phyloP scores from a whole-genome alignment of 768 basidiomycete genomes.

The Kwoniella bestiolae region DNA sequence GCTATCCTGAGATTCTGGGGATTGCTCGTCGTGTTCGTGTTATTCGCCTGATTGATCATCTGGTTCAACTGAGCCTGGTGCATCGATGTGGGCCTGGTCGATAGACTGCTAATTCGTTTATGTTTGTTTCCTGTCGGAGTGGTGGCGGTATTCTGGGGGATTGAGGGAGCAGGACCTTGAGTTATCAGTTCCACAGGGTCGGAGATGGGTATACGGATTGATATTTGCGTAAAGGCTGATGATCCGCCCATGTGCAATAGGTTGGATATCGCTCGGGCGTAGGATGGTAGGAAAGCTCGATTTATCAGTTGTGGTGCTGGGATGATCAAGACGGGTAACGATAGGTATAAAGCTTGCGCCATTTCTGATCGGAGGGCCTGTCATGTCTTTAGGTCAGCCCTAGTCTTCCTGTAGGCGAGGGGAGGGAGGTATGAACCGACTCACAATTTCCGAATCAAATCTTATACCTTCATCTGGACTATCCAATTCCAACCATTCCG shows the following conservation, averaged over 20 bases:
- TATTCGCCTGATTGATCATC: conserved; percentile 65
- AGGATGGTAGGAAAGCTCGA: conserved; percentile 80
- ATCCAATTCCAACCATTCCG: conserved; percentile 96
- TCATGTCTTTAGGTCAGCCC: too few species aligned
- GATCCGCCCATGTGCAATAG: conserved; percentile 69
- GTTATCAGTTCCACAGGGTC: conserved; percentile 62
- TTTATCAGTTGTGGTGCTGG: conserved; percentile 76
- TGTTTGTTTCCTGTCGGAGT: conserved; percentile 36
- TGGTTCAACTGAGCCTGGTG: conserved; percentile 42
- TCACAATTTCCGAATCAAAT: conserved; percentile 91
- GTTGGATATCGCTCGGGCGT: conserved; percentile 85
- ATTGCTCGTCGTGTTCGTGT: conserved; percentile 14
- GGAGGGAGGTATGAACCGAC: conserved; percentile 58
- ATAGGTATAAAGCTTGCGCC: conserved; percentile 88
- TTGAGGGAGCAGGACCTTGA: conserved; percentile 48
- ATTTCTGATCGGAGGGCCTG: conserved; percentile 93
- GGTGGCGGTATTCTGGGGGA: conserved; percentile 6
- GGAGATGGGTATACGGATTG: conserved; percentile 66
- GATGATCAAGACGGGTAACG: conserved; percentile 79
- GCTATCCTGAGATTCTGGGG: conserved; percentile 18
- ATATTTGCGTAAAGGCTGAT: conserved; percentile 67
- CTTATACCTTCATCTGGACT: conserved; percentile 89
- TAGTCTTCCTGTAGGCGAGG: too few species aligned
- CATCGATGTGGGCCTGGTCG: conserved; percentile 39
- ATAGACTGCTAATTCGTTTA: conserved; percentile 49